Conservation (phyloP, 1,284 basidiomycete genomes). For the Melanopsichium pennsylvanicum region DNA sequence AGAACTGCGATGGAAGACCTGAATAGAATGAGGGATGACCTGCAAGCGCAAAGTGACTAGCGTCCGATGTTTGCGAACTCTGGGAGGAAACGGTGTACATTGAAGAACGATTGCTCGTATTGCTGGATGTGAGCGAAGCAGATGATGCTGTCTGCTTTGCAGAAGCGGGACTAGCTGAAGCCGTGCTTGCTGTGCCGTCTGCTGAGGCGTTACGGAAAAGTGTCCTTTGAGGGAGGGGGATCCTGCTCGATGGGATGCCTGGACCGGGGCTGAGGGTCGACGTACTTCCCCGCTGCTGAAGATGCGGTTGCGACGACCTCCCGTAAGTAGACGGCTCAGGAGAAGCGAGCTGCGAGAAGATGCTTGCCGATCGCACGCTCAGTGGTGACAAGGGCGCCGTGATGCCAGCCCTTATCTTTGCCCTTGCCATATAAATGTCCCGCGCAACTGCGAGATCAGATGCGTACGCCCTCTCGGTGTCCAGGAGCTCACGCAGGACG, state of each 20-base stretch:
- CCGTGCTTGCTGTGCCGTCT: conserved; percentile 16
- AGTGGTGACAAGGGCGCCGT: conserved; percentile 35
- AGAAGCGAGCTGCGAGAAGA: conserved; percentile 36
- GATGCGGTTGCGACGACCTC: conserved; percentile 22
- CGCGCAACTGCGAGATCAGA: conserved; percentile 84
- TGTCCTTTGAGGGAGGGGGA: conserved; percentile 11
- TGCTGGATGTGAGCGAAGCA: conserved; percentile 39
- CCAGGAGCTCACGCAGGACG: conserved; percentile 75
- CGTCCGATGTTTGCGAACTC: conserved; percentile 52
- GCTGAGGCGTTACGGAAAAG: conserved; percentile 40
- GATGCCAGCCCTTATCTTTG: conserved; percentile 59
- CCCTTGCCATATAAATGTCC: conserved; percentile 74
- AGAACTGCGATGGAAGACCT: conserved; percentile 18
- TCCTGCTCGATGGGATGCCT: background rate
- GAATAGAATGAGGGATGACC: conserved; percentile 7
- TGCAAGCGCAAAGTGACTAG: conserved; percentile 23
- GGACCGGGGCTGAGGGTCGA: conserved; percentile 4
- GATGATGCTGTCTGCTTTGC: conserved; percentile 21
- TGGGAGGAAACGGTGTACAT: conserved; percentile 56
- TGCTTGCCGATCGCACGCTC: conserved; percentile 26
- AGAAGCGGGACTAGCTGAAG: conserved; percentile 12
- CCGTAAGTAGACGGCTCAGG: conserved; percentile 18
- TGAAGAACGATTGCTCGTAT: conserved; percentile 60
- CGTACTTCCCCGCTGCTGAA: conserved; percentile 24
- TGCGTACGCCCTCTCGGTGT: conserved; percentile 84